Evolutionary conservation across 2,329 filamentous ascomycete species (phyloP).

Genomic region (Mariannaea elegans): DNA sequence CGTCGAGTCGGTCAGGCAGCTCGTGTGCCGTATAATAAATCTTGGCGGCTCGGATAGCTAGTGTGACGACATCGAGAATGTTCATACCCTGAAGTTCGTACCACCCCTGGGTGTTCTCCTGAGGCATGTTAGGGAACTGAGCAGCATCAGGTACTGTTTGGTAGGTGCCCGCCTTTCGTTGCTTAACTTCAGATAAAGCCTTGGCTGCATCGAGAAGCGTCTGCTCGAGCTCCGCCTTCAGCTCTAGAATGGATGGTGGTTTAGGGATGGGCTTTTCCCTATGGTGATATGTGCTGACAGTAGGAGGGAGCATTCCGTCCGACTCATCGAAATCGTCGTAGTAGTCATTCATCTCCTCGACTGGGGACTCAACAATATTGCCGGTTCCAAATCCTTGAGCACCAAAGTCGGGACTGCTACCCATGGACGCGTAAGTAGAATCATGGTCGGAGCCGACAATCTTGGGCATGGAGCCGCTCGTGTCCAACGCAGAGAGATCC

Average conservation of each 20-base stretch:
- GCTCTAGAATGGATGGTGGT: conserved; percentile 81
- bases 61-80: conserved; percentile 88
- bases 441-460: conserved; percentile 61
- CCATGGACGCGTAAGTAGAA: conserved; percentile 68
- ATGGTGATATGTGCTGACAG: conserved; percentile 93
- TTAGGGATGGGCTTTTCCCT: conserved; percentile 83
- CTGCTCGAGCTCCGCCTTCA: conserved; percentile 73
- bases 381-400: conserved; percentile 50
- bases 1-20: conserved; percentile 82
- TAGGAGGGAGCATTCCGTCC: conserved; percentile 92
- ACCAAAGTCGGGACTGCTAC: conserved; percentile 65
- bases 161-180: conserved; percentile 46
- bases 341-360: conserved; percentile 56
- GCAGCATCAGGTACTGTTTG: conserved; percentile 40
- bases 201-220: conserved; percentile 75
- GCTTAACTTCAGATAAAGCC: conserved; percentile 68
- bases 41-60: conserved; percentile 95
- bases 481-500: conserved; percentile 63
- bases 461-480: conserved; percentile 45
- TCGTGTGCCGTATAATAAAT: conserved; percentile 96
- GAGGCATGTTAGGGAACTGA: conserved; percentile 51
- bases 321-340: conserved; percentile 70
- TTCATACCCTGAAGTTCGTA: conserved; percentile 91
- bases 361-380: conserved; percentile 57
- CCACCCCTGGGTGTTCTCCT: conserved; percentile 70